These are phyloP conservation scores for Barnettozyma salicaria DNA, from an alignment of 805 yeast genomes.

Conservation along the genomic window DNA sequence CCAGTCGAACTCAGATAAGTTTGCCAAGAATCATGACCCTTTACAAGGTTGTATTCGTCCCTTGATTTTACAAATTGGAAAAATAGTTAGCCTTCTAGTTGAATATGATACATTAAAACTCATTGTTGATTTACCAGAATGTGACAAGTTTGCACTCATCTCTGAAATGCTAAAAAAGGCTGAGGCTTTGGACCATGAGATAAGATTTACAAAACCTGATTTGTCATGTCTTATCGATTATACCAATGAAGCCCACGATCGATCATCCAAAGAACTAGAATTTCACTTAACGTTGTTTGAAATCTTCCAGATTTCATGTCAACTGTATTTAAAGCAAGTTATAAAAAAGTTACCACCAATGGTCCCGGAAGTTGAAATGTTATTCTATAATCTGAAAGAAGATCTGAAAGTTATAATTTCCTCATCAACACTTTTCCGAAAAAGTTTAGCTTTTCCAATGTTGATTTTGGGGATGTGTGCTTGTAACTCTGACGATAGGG, in stretches of 20 bases:
- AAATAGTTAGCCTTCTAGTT: conserved; percentile 18
- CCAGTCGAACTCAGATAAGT: conserved; percentile 1
- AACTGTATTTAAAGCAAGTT: conserved; percentile 48
- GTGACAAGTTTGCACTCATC: conserved; percentile 16
- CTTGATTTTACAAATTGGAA: conserved; percentile 21
- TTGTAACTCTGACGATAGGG: conserved; percentile 20
- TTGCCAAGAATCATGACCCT: conserved; percentile 8
- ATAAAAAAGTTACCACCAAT: conserved; percentile 46
- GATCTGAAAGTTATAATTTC: conserved; percentile 47
- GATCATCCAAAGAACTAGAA: conserved; percentile 41
- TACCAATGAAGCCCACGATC: neutral
- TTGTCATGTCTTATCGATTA: conserved; percentile 29
- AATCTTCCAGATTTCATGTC: conserved; percentile 49
- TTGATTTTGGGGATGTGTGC: conserved; percentile 33
- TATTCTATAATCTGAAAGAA: conserved; percentile 42
- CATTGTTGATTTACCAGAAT: conserved; percentile 10
- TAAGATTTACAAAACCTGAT: conserved; percentile 44
- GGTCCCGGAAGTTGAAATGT: conserved; percentile 45
- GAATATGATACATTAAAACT: conserved; percentile 15
- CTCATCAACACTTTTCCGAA: conserved; percentile 39
- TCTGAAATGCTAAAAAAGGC: conserved; percentile 18
- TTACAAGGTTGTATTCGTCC: conserved; percentile 27
- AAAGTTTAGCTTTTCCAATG: conserved; percentile 38
- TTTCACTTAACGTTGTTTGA: conserved; percentile 55
- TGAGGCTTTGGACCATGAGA: conserved; percentile 35